Conservation (phyloP, 2,329 filamentous ascomycete species). For the Aspergillus latus region DNA sequence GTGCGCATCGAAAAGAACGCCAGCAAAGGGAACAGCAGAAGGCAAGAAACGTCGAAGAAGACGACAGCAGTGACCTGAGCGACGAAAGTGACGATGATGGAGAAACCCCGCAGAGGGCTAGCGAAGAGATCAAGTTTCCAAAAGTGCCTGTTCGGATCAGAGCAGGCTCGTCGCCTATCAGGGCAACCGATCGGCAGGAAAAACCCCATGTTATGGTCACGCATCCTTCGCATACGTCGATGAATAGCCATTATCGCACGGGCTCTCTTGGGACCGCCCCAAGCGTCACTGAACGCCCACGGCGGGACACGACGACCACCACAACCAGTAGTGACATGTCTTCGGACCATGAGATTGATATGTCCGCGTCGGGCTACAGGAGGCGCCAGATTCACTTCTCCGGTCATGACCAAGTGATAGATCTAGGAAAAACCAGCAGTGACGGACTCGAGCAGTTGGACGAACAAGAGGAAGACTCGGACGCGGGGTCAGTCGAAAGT, state of each 20-base stretch:
- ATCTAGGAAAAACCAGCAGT: constrained; percentile 28
- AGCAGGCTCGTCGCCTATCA: constrained; percentile 83
- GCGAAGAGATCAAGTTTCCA: constrained; percentile 90
- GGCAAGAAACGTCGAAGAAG: constrained; percentile 58
- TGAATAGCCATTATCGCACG: constrained; percentile 50
- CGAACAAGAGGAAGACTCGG: constrained; percentile 49
- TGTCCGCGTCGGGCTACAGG: constrained; percentile 47
- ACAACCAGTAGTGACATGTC: constrained; percentile 67
- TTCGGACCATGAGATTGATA: constrained; percentile 62
- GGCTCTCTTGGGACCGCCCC: constrained; percentile 59
- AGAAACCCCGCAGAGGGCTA: constrained; percentile 56
- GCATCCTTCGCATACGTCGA: constrained; percentile 54
- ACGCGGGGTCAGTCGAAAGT: constrained; percentile 49
- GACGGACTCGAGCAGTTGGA: constrained; percentile 35
- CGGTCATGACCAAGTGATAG: constrained; percentile 36
- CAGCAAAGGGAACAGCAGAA: constrained; percentile 53
- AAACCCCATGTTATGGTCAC: constrained; percentile 53
- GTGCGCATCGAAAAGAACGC: constrained; percentile 37
- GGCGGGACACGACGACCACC: constrained; percentile 64
- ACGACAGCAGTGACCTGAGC: constrained; percentile 66
- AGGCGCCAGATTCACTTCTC: constrained; percentile 53
- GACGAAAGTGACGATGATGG: constrained; percentile 66
- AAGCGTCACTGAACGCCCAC: constrained; percentile 52
- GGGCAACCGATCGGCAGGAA: constrained; percentile 50
- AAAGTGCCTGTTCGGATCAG: constrained; percentile 90